Percentiles rank a stretch among this genome's conserved stretches.
Conservation (phyloP, 2,329 filamentous ascomycete genomes). For the Colletotrichum sp. region DNA sequence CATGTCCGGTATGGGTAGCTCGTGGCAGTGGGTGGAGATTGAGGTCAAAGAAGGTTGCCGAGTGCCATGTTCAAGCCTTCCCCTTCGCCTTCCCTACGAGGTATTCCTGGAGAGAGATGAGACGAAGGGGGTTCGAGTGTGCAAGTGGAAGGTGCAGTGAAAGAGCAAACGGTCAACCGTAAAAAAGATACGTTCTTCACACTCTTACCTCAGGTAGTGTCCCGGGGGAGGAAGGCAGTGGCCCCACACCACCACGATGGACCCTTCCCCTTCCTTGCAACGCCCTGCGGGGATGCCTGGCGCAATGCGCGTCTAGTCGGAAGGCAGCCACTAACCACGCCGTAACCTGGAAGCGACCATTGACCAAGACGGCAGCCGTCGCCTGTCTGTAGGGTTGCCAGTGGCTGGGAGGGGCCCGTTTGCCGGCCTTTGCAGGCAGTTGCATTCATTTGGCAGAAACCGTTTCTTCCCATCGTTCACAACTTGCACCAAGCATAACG, state of each 20-base stretch:
- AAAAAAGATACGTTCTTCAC: neutral
- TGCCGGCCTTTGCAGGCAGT: neutral
- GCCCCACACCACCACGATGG: neutral
- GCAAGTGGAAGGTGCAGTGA: neutral
- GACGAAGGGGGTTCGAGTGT: neutral
- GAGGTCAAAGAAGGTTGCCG: neutral
- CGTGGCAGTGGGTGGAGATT: neutral
- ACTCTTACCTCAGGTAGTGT: neutral
- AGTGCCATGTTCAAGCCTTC: neutral
- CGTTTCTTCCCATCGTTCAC: neutral
- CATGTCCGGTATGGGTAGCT: neutral
- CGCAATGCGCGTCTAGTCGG: constrained; percentile 18
- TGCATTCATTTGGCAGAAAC: neutral
- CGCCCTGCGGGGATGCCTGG: constrained; percentile 15
- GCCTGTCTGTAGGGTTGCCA: neutral
- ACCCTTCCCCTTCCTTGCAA: neutral
- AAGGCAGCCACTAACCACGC: neutral
- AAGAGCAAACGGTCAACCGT: neutral
- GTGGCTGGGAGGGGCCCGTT: constrained; percentile 13
- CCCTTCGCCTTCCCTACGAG: neutral
- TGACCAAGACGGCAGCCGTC: neutral
- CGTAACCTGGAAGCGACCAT: neutral
- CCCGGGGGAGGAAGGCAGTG: neutral
- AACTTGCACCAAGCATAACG: neutral
- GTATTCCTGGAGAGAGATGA: constrained; percentile 1